Base-by-base conservation (phyloP, 1,139 yeast species). In the Candida freyschussii region DNA sequence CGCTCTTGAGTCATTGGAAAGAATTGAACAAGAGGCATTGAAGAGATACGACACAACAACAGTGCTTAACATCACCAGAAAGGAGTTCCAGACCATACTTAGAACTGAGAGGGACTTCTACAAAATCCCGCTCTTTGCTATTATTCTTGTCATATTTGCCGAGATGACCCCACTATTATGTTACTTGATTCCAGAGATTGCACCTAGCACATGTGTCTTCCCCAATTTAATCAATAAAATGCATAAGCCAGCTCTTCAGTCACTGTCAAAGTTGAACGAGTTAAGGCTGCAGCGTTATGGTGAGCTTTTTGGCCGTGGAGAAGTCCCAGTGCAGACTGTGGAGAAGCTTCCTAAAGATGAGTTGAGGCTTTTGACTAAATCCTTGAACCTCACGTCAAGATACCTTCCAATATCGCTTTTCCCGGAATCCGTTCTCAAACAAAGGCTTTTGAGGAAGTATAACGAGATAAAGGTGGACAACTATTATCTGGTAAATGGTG, bases 121-220 rank as follows among this genome's bases (percentile, higher is more conserved):
- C 32, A 80, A 79, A 50, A 59, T 83, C 14, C 93, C 93, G 3
- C 17, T 67, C 11, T 83, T 83, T 59, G 82, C 72, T 0, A 37
- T 76, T 1, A 52, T 81, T 0, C 69, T 78, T 39, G 53, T 73
- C 14, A 50, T 80, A 1, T 75, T 77, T 45, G 74, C 76, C 48
- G 94, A 83, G 47, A 48, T 62, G 31, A 78, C 89, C 1, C 83
- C 91, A 0, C 27, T 77, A 0, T 38, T 82, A 4, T 74, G 85
- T 41, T 68, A 67, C 38, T 44, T 64, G 1, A 57, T 80, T 33
- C 93, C 93, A 0, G 70, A 69, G 36, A 51, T 82, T 11, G 69
- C 84, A 2, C 93, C 93, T 0, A 68, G 71, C 44, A 81, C 91
- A 0, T 83, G 93, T 56, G 61, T 73, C 5, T 59, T 77, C 29